Conservation (phyloP, 139 green algal genomes). For the Nannochloris sp. region DNA sequence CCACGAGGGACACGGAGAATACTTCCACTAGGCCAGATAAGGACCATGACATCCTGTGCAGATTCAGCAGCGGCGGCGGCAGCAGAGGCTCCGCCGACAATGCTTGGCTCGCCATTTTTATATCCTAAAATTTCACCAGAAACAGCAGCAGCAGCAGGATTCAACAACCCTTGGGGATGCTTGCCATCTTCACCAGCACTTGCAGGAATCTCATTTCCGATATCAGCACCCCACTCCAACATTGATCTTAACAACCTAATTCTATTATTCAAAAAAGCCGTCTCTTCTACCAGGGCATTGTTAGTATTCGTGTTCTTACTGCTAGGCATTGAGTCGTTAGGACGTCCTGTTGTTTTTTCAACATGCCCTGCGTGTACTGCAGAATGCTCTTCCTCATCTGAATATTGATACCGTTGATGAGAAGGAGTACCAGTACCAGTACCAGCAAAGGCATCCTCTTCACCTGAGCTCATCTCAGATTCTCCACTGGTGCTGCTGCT, state of each 20-base stretch:
- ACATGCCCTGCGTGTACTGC: neutral
- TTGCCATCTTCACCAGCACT: neutral
- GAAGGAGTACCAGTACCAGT: neutral
- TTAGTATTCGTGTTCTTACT: neutral
- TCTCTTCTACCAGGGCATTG: neutral
- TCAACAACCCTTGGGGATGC: neutral
- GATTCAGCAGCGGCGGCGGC: neutral
- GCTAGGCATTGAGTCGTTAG: neutral
- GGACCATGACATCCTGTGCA: constrained; percentile 30
- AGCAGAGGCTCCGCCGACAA: neutral
- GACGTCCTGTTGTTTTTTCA: neutral
- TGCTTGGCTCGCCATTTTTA: neutral
- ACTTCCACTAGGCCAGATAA: constrained; percentile 36
- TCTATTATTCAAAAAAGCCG: constrained; percentile 19
- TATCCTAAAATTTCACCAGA: neutral
- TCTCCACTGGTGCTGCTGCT: neutral
- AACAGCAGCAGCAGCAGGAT: neutral
- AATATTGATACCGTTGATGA: neutral
- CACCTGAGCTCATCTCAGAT: too few species aligned
- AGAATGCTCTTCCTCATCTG: neutral
- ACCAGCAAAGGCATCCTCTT: neutral
- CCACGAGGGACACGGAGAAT: constrained; percentile 62
- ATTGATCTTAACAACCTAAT: constrained; percentile 54
- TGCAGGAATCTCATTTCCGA: constrained; percentile 2
- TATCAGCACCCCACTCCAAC: constrained; percentile 64